Evolutionary conservation across 768 basidiomycete genomes (phyloP).

Genomic region (Lactarius sp.): DNA sequence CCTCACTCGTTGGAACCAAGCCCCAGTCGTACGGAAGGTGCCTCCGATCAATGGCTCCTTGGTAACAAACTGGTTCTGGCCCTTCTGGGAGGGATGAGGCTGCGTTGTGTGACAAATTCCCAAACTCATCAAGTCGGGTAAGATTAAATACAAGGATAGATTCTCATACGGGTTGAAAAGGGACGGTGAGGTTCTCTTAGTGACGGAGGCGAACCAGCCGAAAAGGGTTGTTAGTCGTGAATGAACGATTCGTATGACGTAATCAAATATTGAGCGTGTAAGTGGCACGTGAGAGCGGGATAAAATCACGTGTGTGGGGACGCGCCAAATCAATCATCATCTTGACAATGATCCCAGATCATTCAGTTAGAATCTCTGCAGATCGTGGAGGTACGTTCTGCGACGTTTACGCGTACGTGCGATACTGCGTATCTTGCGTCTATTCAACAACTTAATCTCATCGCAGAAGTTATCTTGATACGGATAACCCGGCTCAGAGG

Average conservation of each 20-base stretch:
- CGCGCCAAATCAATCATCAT: not conserved
- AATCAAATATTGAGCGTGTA: too few species aligned
- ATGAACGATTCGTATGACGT: not conserved
- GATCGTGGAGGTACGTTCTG: slow-evolving; percentile 93
- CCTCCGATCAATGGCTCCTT: slow-evolving; percentile 33
- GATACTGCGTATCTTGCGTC: not conserved
- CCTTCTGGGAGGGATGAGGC: slow-evolving; percentile 27
- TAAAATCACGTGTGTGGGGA: not conserved
- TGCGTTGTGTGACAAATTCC: slow-evolving; percentile 33
- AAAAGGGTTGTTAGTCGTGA: slow-evolving; percentile 31
- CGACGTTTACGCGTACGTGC: slow-evolving; percentile 73
- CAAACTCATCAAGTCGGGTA: slow-evolving; percentile 25
- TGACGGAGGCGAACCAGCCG: slow-evolving; percentile 28
- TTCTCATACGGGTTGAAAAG: slow-evolving; percentile 28
- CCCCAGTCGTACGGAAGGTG: slow-evolving; percentile 24
- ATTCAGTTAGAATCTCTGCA: slow-evolving; percentile 79
- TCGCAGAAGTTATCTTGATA: slow-evolving; percentile 67
- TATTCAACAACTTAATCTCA: not conserved
- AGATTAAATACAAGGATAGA: slow-evolving; percentile 31
- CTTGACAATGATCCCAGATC: slow-evolving; percentile 46
- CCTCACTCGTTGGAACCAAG: not conserved
- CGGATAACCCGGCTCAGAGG: slow-evolving; percentile 51
- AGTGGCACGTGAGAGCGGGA: not conserved
- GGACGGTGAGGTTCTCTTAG: slow-evolving; percentile 30
- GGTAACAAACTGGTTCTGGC: slow-evolving; percentile 24